These are phyloP conservation scores for Alternaria postmessia DNA, from an alignment of 2,329 filamentous ascomycete species.

Conservation along the genomic window DNA sequence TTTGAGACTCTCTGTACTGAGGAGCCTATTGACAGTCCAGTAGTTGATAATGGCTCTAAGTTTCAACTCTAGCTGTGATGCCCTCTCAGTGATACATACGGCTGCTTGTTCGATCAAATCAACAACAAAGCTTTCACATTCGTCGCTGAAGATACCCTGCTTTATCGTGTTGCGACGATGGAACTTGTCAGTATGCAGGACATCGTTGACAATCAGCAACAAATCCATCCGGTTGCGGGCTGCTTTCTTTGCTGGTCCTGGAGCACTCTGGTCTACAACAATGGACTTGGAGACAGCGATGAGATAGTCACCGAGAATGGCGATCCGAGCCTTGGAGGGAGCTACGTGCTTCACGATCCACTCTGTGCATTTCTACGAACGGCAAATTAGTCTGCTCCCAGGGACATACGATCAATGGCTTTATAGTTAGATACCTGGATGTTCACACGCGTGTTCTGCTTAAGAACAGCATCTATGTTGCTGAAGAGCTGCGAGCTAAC, in stretches of 20 bases:
- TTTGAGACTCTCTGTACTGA: slow-evolving; percentile 61
- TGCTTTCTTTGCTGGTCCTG: slow-evolving; percentile 54
- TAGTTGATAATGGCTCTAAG: slow-evolving; percentile 66
- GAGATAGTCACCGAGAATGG: slow-evolving; percentile 78
- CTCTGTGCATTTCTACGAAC: slow-evolving; percentile 78
- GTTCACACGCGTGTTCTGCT: slow-evolving; percentile 38
- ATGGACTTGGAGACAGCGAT: slow-evolving; percentile 72
- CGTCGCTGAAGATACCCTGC: slow-evolving; percentile 18
- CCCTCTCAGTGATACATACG: slow-evolving; percentile 62
- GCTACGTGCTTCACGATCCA: slow-evolving; percentile 80
- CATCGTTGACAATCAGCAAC: slow-evolving; percentile 80
- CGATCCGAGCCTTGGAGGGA: slow-evolving; percentile 70
- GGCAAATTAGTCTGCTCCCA: slow-evolving; percentile 45
- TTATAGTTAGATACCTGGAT: slow-evolving; percentile 45
- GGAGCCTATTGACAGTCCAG: slow-evolving; percentile 75
- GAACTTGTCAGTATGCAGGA: slow-evolving; percentile 63
- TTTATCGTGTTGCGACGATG: slow-evolving; percentile 24
- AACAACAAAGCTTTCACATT: slow-evolving; percentile 66
- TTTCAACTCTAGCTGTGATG: slow-evolving; percentile 72
- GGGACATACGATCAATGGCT: slow-evolving; percentile 24
- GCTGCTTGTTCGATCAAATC: slow-evolving; percentile 68
- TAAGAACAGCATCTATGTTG: slow-evolving; percentile 38
- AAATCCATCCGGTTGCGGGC: slow-evolving; percentile 77
- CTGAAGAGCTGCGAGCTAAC: slow-evolving; percentile 35
- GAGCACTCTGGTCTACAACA: slow-evolving; percentile 27